A percentile compares a stretch with the other conserved stretches of the same genome.
Conservation (phyloP, 1,284 basidiomycete genomes). For the Leccinum solheimii region DNA sequence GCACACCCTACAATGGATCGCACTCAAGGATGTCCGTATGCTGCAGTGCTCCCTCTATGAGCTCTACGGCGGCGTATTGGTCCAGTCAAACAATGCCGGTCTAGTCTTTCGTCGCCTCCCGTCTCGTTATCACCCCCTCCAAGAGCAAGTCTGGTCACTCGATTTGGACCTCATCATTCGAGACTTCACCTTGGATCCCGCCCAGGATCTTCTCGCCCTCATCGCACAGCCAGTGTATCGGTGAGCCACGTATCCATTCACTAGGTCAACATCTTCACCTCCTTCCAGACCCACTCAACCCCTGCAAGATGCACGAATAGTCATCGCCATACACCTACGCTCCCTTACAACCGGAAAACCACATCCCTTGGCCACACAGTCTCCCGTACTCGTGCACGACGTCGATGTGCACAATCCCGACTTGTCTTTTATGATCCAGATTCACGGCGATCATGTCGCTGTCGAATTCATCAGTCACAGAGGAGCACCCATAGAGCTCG, state of each 20-base stretch:
- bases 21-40: slow-evolving; percentile 42
- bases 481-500: slow-evolving; percentile 42
- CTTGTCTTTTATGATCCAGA: slow-evolving; percentile 47
- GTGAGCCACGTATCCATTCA: slow-evolving; percentile 24
- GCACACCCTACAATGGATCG: slow-evolving; percentile 44
- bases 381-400: slow-evolving; percentile 37
- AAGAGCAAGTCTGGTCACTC: slow-evolving; percentile 49
- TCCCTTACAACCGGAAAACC: slow-evolving; percentile 46
- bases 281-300: slow-evolving; percentile 17
- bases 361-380: slow-evolving; percentile 45
- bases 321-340: slow-evolving; percentile 43
- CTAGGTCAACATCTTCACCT: slow-evolving; percentile 3
- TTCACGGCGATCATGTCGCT: slow-evolving; percentile 49
- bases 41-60: slow-evolving; percentile 49
- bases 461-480: slow-evolving; percentile 41
- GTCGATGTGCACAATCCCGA: slow-evolving; percentile 23
- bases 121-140: slow-evolving; percentile 47
- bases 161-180: slow-evolving; percentile 43
- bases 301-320: slow-evolving; percentile 16
- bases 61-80: slow-evolving; percentile 60
- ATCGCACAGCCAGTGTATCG: slow-evolving; percentile 40
- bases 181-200: slow-evolving; percentile 64
- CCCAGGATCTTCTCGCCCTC: slow-evolving; percentile 58
- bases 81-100: slow-evolving; percentile 38
- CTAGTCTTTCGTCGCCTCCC: slow-evolving; percentile 52